Evolutionary conservation across 148 eudicot species (phyloP), one percentile per base, ranked within the genome.

Genomic region (Persicaria maculosa): DNA sequence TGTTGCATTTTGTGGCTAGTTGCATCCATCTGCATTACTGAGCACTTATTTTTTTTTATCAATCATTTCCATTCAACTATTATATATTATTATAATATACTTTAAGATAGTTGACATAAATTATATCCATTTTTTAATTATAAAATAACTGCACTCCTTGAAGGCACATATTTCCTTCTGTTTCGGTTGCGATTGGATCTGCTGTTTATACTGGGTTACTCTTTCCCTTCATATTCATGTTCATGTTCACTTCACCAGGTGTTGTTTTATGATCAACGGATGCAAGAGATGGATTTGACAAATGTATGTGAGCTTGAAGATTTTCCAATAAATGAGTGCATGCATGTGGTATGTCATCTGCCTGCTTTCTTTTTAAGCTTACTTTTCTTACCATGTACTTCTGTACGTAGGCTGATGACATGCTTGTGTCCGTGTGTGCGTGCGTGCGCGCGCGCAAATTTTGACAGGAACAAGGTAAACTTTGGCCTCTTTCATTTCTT

Each of bases 281-380:
- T 90, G 92, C 83, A 80, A 74, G 96, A 94, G 82, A 74, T 94
- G 82, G 98, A 94, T 85, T 90, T 94, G 31, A 77, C 86, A 70
- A 94, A 90, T 88, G 98, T 94, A 12, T 97, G 97, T 9, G 93
- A 94, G 77, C 88, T 94, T 77, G 98, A 94, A 85, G 97, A 94
- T 87, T 94, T 94, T 81, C 90, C 90, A 53, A 94, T 94, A 73
- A 94, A 92, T 50, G 93, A 94, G 86, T 94, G 98, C 88, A 94
- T 94, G 97, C 91, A 91, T 83, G 88, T 83, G 97, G 97, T 94
- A 86, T 72, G 98, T 84, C 62, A 62, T 73, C 64, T 57, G 47
- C 47, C 50, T 50, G 50, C 54, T 64, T 9, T 31, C 17, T 67
- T 12, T 67, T 7, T 67, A 67, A n/a, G 58, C 58, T 54, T 14